Evolutionary conservation across 2,329 filamentous ascomycete genomes (phyloP).

Genomic region (Berkeleyomyces rouxiae): DNA sequence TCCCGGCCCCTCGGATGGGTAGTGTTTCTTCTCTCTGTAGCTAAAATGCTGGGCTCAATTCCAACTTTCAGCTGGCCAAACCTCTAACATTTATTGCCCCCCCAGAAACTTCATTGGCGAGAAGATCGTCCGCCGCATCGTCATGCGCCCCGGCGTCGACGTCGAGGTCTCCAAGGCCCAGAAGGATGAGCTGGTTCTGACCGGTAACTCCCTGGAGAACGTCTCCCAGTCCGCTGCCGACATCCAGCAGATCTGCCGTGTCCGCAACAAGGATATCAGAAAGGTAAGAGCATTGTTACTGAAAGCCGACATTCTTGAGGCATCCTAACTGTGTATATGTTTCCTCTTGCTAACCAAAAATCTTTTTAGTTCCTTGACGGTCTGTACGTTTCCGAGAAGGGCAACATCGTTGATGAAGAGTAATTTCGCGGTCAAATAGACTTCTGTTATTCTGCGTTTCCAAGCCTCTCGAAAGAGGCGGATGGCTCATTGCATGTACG

Average conservation of each 20-base stretch:
- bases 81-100: conserved; percentile 18
- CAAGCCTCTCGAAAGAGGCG: conserved; percentile 42
- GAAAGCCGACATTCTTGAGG: background rate
- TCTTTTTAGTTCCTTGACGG: conserved; percentile 81
- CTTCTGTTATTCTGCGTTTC: conserved; percentile 39
- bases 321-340: background rate
- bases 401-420: conserved; percentile 70
- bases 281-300: conserved; percentile 43
- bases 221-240: conserved; percentile 97
- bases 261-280: conserved; percentile 99
- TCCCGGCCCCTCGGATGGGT: background rate
- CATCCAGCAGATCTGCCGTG: conserved; percentile 98
- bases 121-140: conserved; percentile 92
- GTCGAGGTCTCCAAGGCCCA: conserved; percentile 78
- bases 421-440: conserved; percentile 24
- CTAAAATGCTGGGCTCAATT: background rate
- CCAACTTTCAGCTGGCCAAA: conserved; percentile 15
- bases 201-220: conserved; percentile 88
- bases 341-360: conserved; percentile 15
- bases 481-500: conserved; percentile 45
- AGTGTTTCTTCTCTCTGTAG: background rate
- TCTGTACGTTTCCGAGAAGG: conserved; percentile 98
- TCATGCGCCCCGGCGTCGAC: conserved; percentile 79
- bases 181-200: conserved; percentile 94
- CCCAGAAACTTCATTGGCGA: conserved; percentile 91